Evolutionary conservation across 768 basidiomycete species (phyloP).

Genomic region (Phanerodontia chrysosporium): DNA sequence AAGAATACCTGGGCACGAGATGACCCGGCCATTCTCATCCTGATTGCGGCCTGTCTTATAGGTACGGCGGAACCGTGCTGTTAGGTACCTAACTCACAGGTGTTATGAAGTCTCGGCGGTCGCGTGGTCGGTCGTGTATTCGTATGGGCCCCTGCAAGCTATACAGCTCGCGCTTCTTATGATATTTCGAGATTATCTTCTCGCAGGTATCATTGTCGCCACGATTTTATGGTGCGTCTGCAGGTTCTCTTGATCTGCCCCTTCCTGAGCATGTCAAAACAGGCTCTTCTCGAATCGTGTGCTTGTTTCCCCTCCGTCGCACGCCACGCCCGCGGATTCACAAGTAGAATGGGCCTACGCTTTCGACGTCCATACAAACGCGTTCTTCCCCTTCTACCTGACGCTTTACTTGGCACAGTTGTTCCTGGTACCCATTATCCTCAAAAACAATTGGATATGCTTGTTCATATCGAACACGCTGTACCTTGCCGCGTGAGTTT

Average conservation of each 20-base stretch:
- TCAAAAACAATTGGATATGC: conserved; percentile 90
- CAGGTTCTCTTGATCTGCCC: not conserved
- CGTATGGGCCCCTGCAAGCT: conserved; percentile 49
- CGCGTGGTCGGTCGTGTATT: conserved; percentile 85
- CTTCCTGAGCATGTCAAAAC: conserved; percentile 4
- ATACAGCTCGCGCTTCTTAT: conserved; percentile 71
- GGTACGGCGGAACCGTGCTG: no score
- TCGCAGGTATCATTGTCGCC: conserved; percentile 69
- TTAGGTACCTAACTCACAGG: no score
- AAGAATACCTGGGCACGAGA: conserved; percentile 99
- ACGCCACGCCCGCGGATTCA: conserved; percentile 65
- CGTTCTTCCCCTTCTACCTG: conserved; percentile 94
- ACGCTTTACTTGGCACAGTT: conserved; percentile 88
- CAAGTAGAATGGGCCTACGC: conserved; percentile 90
- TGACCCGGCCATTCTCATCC: conserved; percentile 90
- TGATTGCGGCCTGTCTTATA: conserved; percentile 74
- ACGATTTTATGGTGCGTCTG: conserved; percentile 67
- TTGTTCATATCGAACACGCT: conserved; percentile 89
- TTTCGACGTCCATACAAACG: conserved; percentile 95
- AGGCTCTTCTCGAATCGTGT: conserved; percentile 73
- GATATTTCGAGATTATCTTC: conserved; percentile 85
- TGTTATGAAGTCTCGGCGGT: conserved; percentile 78
- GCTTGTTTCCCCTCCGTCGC: conserved; percentile 67
- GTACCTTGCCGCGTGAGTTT: conserved; percentile 76
- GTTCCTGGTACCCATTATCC: conserved; percentile 77